Evolutionary conservation across 2,329 filamentous ascomycete genomes (phyloP).

Genomic region (Monosporascus ibericus): DNA sequence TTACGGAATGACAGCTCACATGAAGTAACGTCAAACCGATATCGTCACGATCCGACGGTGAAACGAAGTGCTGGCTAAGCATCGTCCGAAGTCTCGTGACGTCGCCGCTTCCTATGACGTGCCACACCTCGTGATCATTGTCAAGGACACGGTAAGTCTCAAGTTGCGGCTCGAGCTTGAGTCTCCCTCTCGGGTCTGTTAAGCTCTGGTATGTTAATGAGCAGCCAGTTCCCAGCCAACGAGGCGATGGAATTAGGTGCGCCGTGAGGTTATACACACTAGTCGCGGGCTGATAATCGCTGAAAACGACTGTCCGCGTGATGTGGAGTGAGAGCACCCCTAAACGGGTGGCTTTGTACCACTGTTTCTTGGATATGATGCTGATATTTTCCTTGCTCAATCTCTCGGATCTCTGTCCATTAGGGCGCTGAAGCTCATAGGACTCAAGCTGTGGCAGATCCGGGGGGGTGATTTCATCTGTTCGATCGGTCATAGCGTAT

Average conservation of each 20-base stretch:
- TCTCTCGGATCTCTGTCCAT: neutral
- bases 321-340: slow-evolving; percentile 1
- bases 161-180: neutral
- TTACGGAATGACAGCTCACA: neutral
- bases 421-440: too few species aligned
- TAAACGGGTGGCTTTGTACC: neutral
- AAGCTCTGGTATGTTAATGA: slow-evolving; percentile 7
- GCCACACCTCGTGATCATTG: neutral
- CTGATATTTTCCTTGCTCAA: slow-evolving; percentile 1
- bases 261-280: slow-evolving; percentile 3
- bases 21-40: neutral
- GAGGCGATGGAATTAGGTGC: slow-evolving; percentile 6
- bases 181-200: slow-evolving; percentile 6
- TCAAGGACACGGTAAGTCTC: slow-evolving; percentile 5
- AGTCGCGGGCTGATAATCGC: neutral
- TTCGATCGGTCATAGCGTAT: too few species aligned
- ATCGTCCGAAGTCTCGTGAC: slow-evolving; percentile 1
- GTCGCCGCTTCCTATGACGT: neutral
- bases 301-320: slow-evolving; percentile 2
- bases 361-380: neutral
- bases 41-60: slow-evolving; percentile 1
- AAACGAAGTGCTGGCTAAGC: slow-evolving; percentile 5
- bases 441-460: neutral
- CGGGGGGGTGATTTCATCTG: too few species aligned
- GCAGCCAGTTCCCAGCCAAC: slow-evolving; percentile 9